A percentile compares a stretch with the other conserved stretches of the same genome.
Conservation (phyloP, 148 eudicot species). For the Diospyros kaki region DNA sequence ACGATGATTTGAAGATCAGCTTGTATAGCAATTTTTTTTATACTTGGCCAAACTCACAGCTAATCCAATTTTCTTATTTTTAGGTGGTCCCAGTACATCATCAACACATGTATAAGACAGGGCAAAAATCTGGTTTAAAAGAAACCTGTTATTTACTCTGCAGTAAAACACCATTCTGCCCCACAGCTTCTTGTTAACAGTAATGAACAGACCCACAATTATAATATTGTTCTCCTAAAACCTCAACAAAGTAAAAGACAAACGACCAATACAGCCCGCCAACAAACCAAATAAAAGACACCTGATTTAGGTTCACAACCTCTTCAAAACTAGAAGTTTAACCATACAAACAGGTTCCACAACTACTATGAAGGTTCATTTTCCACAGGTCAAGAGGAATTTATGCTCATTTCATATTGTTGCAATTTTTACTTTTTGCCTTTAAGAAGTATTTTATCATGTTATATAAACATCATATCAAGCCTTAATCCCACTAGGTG, state of each 20-base stretch:
- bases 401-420: neutral
- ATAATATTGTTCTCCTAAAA: neutral
- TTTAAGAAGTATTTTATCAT: neutral
- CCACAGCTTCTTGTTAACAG: neutral
- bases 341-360: neutral
- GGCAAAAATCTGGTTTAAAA: neutral
- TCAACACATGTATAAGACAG: neutral
- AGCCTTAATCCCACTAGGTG: too few relatives aligned
- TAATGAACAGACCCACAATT: neutral
- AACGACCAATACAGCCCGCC: neutral
- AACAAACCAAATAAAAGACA: neutral
- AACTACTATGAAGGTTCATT: neutral
- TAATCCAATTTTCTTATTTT: neutral
- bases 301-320: neutral
- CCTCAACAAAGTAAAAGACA: neutral
- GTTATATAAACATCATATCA: neutral
- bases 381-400: conserved; percentile 2
- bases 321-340: neutral
- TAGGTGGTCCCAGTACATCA: neutral
- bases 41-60: neutral
- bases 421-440: neutral
- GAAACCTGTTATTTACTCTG: neutral
- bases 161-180: neutral
- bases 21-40: neutral
- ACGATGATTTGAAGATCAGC: neutral